Evolutionary conservation across 2,329 filamentous ascomycete genomes (phyloP), one percentile per base, ranked within the genome.

Genomic region (Ophiostoma sp.): DNA sequence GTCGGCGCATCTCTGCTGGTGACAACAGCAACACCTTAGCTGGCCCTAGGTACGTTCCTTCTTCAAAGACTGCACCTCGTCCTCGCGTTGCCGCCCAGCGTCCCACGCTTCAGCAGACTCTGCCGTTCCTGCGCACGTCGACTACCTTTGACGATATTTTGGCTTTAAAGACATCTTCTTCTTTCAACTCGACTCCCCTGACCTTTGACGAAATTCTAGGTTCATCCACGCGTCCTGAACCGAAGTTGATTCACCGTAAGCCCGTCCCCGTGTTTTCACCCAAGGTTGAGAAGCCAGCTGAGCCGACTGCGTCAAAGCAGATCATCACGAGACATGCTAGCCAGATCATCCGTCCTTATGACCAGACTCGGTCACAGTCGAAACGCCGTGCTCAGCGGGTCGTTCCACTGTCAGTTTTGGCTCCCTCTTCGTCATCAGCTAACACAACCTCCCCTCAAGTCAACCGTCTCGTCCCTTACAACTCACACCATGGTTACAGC

Each of bases 381-480:
- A 45, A 5, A 25, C 61, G 61, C n/a, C 36, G 22, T 28, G 61
- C 42, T 1, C 64, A 68, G 64, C 42, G n/a, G 25, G 17, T 50
- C 8, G 15, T 19, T 3, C 48, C 59, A 17, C 28, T 28, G n/a
- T 36, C 42, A 2, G 17, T 57, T 8, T 8, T 48, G 69, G n/a
- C 50, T 5, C 19, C 11, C 48, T 9, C 50, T 15, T 52, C 33
- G 36, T 22, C 33, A 11, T 28, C 72, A 3, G 3, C 42, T 36
- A 17, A 28, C 8, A 50, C 12, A 28, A 5, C 15, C 25, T 17
- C 42, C 8, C 15, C 12, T 42, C 39, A 50, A 7, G 6, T 55
- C n/a, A 25, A 33, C 42, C 70, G 61, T 64, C 50, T 31, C 25
- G 36, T 70, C n/a, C 52, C 71, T 1, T 75, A 73, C 64, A 55